Evolutionary conservation across 441 rosid species (phyloP).

Genomic region (Theobroma grandiflorum): DNA sequence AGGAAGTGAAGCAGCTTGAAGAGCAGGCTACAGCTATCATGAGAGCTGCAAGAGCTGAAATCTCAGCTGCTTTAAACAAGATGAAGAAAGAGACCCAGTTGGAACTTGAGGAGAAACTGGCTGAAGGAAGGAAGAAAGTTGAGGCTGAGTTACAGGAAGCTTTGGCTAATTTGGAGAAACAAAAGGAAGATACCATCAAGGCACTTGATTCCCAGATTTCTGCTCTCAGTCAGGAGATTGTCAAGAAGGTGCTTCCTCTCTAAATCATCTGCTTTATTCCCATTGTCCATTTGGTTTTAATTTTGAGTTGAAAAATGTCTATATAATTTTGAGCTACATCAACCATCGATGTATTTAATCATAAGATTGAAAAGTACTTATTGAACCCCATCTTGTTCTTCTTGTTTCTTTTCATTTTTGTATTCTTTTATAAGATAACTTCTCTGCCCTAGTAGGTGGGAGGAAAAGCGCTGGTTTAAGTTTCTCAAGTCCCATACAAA

Average conservation of each 20-base stretch:
- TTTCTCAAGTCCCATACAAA: background rate
- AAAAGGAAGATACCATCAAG: constrained; percentile 76
- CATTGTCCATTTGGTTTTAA: background rate
- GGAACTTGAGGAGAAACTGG: constrained; percentile 71
- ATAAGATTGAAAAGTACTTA: background rate
- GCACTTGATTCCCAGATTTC: constrained; percentile 87
- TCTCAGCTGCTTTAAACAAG: constrained; percentile 80
- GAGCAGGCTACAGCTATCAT: constrained; percentile 81
- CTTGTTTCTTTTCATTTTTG: background rate
- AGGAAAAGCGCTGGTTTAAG: background rate
- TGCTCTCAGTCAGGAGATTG: constrained; percentile 81
- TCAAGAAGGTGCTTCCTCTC: constrained; percentile 86
- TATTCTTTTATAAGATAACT: background rate
- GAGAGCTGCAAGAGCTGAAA: constrained; percentile 91
- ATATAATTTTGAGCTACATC: constrained; percentile 10
- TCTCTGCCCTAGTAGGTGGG: background rate
- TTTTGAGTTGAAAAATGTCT: background rate
- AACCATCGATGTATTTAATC: background rate
- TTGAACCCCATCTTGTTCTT: background rate
- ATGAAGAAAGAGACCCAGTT: constrained; percentile 92
- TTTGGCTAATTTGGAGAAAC: constrained; percentile 70
- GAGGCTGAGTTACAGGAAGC: constrained; percentile 88
- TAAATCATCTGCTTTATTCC: constrained; percentile 17
- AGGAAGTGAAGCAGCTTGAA: constrained; percentile 85
- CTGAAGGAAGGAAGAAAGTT: constrained; percentile 72